A percentile compares a stretch with the other conserved stretches of the same genome.
Evolutionary conservation across 768 basidiomycete species (phyloP).

Genomic region (Russula compacta): DNA sequence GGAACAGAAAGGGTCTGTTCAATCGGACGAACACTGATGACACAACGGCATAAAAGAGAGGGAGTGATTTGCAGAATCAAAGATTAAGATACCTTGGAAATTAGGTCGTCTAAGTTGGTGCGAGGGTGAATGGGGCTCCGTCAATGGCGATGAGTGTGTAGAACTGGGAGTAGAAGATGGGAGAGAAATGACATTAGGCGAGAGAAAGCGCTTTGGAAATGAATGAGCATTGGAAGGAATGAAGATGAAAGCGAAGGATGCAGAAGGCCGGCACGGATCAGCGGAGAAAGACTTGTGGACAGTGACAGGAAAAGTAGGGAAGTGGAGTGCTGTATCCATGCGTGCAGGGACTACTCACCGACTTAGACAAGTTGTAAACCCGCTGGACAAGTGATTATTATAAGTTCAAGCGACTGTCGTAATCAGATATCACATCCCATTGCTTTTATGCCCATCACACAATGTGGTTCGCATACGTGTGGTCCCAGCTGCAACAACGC

Average conservation of each 20-base stretch:
- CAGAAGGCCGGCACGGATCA: slow-evolving; percentile 36
- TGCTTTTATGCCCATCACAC: too few species aligned
- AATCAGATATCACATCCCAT: background rate
- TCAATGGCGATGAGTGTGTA: slow-evolving; percentile 25
- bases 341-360: slow-evolving; percentile 31
- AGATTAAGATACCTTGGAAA: slow-evolving; percentile 59
- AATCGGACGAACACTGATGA: slow-evolving; percentile 32
- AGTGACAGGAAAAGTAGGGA: slow-evolving; percentile 36
- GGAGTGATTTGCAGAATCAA: slow-evolving; percentile 49
- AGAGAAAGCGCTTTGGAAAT: slow-evolving; percentile 34
- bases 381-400: background rate
- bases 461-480: too few species aligned
- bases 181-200: slow-evolving; percentile 23
- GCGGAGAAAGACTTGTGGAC: slow-evolving; percentile 45
- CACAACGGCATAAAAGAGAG: slow-evolving; percentile 48
- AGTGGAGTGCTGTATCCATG: background rate
- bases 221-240: slow-evolving; percentile 30
- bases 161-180: slow-evolving; percentile 30
- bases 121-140: slow-evolving; percentile 24
- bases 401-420: background rate
- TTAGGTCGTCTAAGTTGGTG: slow-evolving; percentile 31
- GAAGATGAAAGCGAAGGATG: slow-evolving; percentile 50
- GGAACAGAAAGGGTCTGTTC: slow-evolving; percentile 23
- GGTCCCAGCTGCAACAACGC: slow-evolving; percentile 56
- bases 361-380: slow-evolving; percentile 43